A percentile compares a stretch with the other conserved stretches of the same genome.
phyloP scores from a whole-genome alignment of 805 yeast species.

The Ogataea paradorogensis region DNA sequence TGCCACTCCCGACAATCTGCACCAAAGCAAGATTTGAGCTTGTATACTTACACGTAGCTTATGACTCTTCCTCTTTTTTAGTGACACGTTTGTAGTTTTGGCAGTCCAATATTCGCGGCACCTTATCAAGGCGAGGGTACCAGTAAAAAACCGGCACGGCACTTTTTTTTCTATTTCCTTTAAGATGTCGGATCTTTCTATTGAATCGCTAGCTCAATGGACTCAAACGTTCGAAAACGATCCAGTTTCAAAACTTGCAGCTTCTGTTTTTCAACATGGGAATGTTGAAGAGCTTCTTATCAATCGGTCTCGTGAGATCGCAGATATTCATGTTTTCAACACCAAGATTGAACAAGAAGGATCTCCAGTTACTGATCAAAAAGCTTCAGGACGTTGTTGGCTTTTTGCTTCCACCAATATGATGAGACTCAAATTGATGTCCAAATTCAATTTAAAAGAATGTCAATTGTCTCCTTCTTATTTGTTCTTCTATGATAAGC shows the following conservation, averaged over 20 bases:
- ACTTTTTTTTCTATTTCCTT: no score
- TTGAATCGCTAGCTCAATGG: conserved; percentile 27
- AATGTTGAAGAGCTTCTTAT: conserved; percentile 41
- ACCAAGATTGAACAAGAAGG: conserved; percentile 47
- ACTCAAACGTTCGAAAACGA: conserved; percentile 27
- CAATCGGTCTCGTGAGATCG: conserved; percentile 32
- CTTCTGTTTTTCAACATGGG: conserved; percentile 32
- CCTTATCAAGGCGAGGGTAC: background rate
- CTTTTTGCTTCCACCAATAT: conserved; percentile 80
- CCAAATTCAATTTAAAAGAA: conserved; percentile 58
- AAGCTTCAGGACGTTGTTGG: conserved; percentile 83
- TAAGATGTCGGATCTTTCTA: conserved; percentile 7
- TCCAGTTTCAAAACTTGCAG: conserved; percentile 31
- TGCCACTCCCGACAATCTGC: conserved; percentile 47
- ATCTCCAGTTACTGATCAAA: conserved; percentile 70
- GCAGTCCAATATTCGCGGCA: background rate
- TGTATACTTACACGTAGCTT: background rate
- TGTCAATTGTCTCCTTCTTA: conserved; percentile 78
- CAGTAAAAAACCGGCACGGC: background rate
- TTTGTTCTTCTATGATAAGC: conserved; percentile 79
- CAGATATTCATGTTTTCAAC: conserved; percentile 40
- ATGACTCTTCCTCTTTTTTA: background rate
- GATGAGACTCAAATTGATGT: conserved; percentile 60
- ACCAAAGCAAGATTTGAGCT: conserved; percentile 27
- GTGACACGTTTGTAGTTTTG: background rate